A percentile compares a stretch with the other conserved stretches of the same genome.
Evolutionary conservation across 1,284 basidiomycete genomes (phyloP).

Genomic region (Leccinum griseonigrum): DNA sequence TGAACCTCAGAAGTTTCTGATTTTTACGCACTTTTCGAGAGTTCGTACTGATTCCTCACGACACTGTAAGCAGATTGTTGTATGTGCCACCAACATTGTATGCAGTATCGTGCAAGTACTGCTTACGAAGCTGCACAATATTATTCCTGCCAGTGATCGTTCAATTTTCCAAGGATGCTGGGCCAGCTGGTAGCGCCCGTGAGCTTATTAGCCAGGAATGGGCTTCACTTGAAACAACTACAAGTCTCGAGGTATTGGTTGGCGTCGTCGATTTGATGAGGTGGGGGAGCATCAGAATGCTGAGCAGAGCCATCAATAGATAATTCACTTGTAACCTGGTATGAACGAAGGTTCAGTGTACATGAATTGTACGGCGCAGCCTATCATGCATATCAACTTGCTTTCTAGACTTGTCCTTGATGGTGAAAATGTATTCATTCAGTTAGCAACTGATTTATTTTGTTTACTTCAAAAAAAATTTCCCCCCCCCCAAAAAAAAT

Average conservation of each 20-base stretch:
- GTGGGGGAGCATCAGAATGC: slow-evolving; percentile 33
- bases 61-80: slow-evolving; percentile 2
- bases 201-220: slow-evolving; percentile 16
- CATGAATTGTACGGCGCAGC: background rate
- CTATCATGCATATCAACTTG: no score
- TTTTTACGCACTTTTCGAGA: slow-evolving; percentile 35
- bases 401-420: no score
- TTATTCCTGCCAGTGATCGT: slow-evolving; percentile 25
- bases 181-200: slow-evolving; percentile 13
- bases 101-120: background rate
- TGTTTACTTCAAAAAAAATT: no score
- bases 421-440: no score
- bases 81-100: background rate
- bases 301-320: slow-evolving; percentile 30
- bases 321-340: slow-evolving; percentile 35
- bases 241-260: slow-evolving; percentile 24
- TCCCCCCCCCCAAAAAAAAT: no score
- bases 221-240: slow-evolving; percentile 29
- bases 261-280: slow-evolving; percentile 28
- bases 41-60: slow-evolving; percentile 30
- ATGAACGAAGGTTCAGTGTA: background rate
- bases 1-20: background rate
- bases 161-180: slow-evolving; percentile 33
- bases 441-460: no score
- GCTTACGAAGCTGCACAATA: slow-evolving; percentile 30